Evolutionary conservation across 192 early-diverging fungal species (phyloP).

Genomic region (Cladochytrium replicatum): DNA sequence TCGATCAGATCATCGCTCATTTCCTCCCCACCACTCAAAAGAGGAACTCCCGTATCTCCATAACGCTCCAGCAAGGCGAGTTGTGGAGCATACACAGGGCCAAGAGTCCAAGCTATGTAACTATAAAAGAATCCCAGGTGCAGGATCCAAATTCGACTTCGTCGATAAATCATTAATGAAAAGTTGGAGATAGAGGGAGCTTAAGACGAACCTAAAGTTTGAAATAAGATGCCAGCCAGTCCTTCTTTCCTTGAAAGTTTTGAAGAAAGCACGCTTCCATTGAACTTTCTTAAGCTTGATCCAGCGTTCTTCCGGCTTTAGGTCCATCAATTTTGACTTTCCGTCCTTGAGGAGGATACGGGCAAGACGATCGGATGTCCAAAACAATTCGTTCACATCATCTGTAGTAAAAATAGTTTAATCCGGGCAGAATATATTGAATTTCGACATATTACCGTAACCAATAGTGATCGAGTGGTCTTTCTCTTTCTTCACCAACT

Average conservation of each 20-base stretch:
- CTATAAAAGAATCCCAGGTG: conserved; percentile 69
- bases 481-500: conserved; percentile 62
- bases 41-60: too few relatives aligned
- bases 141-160: conserved; percentile 68
- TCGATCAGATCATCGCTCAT: not conserved
- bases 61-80: not conserved
- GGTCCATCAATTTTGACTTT: conserved; percentile 49
- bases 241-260: conserved; percentile 77
- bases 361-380: conserved; percentile 57
- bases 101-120: conserved; percentile 48
- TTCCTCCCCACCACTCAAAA: not conserved
- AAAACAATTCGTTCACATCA: conserved; percentile 63
- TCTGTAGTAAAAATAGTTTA: not conserved
- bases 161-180: not conserved
- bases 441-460: conserved; percentile 57
- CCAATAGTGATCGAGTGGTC: conserved; percentile 67
- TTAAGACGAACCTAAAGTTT: conserved; percentile 50
- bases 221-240: conserved; percentile 72
- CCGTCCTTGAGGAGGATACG: conserved; percentile 40
- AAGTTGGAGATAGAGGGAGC: not conserved
- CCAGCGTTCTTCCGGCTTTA: conserved; percentile 55
- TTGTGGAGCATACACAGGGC: not conserved
- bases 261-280: conserved; percentile 62
- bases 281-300: conserved; percentile 46
- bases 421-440: not conserved